Conservation (phyloP, 2,329 filamentous ascomycete species). For the Epichloe glyceriae region DNA sequence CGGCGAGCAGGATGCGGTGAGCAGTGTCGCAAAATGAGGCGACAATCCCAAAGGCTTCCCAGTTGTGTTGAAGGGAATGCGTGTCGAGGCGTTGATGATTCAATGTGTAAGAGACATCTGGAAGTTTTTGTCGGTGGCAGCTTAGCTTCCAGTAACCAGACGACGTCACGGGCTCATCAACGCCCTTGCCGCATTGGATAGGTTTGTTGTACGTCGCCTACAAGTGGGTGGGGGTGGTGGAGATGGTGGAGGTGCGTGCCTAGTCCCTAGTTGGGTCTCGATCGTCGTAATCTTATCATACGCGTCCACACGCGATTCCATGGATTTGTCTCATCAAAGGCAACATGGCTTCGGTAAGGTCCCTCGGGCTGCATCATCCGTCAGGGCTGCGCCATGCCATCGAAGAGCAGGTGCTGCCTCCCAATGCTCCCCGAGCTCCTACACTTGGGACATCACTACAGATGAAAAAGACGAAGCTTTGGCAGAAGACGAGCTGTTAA, state of each 20-base stretch:
- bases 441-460: constrained; percentile 58
- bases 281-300: background rate
- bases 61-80: background rate
- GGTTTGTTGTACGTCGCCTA: no score
- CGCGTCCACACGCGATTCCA: constrained; percentile 1
- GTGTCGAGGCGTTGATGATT: background rate
- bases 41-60: background rate
- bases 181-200: background rate
- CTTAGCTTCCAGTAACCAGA: background rate
- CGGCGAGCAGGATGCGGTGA: background rate
- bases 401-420: constrained; percentile 61
- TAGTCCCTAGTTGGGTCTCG: no score
- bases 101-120: background rate
- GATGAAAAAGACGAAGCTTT: constrained; percentile 26
- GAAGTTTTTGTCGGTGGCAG: background rate
- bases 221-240: no score
- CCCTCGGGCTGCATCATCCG: constrained; percentile 82
- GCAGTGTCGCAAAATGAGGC: background rate
- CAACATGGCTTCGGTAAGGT: constrained; percentile 78
- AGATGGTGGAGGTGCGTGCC: no score
- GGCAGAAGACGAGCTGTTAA: constrained; percentile 67
- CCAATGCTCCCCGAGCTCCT: constrained; percentile 53
- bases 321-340: constrained; percentile 1
- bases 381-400: constrained; percentile 73
- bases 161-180: background rate